Conservation (phyloP, 768 basidiomycete genomes). For the Megacollybia marginata region DNA sequence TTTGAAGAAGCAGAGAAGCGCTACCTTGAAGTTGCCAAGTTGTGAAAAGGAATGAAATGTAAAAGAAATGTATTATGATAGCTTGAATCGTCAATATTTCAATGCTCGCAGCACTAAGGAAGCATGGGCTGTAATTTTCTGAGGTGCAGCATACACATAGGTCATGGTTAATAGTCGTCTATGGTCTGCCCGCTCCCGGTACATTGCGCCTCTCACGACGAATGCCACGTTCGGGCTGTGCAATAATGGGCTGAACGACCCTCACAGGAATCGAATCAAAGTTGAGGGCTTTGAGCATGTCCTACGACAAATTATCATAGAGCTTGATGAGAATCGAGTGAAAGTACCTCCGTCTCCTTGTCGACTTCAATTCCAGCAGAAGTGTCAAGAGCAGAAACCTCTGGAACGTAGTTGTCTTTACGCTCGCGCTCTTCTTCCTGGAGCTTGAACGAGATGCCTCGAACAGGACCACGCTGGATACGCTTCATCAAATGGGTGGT, state of each 20-base stretch:
- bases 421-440: conserved; percentile 99
- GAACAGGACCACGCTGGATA: conserved; percentile 96
- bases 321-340: neutral
- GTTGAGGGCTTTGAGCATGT: conserved; percentile 85
- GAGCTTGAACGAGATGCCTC: conserved; percentile 99
- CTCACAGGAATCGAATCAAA: conserved; percentile 85
- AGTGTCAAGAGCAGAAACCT: conserved; percentile 90
- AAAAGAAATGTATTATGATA: neutral
- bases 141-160: neutral
- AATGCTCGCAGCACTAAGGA: neutral
- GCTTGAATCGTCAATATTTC: neutral
- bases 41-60: neutral
- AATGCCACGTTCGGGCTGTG: conserved; percentile 60
- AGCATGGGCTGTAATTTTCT: neutral
- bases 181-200: conserved; percentile 52
- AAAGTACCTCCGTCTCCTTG: conserved; percentile 82
- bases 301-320: conserved; percentile 33
- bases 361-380: conserved; percentile 79
- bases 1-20: conserved; percentile 73
- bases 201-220: conserved; percentile 74
- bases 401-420: conserved; percentile 99
- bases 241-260: conserved; percentile 58
- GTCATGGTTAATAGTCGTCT: neutral
- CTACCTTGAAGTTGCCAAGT: conserved; percentile 29
- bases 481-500: conserved; percentile 99